Percentiles rank a stretch among this genome's conserved stretches.
Evolutionary conservation across 192 early-diverging fungal genomes (phyloP).

Genomic region (Gryganskiella cystojenkinii): DNA sequence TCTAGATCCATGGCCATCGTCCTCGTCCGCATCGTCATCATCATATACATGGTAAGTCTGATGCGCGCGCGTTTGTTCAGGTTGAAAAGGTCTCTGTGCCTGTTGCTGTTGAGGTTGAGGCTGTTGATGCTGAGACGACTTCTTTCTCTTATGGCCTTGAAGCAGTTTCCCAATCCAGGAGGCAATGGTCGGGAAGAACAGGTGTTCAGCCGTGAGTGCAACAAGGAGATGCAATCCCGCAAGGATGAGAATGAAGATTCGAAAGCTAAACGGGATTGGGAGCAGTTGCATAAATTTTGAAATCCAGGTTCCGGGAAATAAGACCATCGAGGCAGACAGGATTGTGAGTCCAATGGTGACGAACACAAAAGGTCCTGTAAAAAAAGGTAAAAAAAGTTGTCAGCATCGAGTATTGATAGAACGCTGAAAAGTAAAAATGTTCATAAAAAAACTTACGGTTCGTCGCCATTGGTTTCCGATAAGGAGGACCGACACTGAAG

Average conservation of each 20-base stretch:
- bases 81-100: background rate
- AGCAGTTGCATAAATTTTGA: constrained; percentile 75
- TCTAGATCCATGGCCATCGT: background rate
- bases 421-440: background rate
- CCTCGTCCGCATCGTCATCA: background rate
- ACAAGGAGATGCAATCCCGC: constrained; percentile 68
- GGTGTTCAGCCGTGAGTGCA: constrained; percentile 50
- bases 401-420: too few relatives aligned
- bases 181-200: constrained; percentile 51
- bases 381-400: background rate
- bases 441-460: constrained; percentile 71
- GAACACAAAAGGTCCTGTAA: constrained; percentile 69
- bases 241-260: constrained; percentile 65
- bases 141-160: background rate
- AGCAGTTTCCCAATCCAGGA: constrained; percentile 25
- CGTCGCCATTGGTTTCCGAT: constrained; percentile 86
- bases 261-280: constrained; percentile 61
- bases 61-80: background rate
- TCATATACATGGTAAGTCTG: background rate
- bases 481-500: constrained; percentile 96
- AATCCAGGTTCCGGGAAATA: constrained; percentile 64
- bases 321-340: constrained; percentile 58
- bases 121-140: background rate
- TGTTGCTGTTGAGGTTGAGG: background rate
- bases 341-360: constrained; percentile 65